phyloP scores from a whole-genome alignment of 1,284 basidiomycete genomes.

The Rhodotorula mucilaginosa region DNA sequence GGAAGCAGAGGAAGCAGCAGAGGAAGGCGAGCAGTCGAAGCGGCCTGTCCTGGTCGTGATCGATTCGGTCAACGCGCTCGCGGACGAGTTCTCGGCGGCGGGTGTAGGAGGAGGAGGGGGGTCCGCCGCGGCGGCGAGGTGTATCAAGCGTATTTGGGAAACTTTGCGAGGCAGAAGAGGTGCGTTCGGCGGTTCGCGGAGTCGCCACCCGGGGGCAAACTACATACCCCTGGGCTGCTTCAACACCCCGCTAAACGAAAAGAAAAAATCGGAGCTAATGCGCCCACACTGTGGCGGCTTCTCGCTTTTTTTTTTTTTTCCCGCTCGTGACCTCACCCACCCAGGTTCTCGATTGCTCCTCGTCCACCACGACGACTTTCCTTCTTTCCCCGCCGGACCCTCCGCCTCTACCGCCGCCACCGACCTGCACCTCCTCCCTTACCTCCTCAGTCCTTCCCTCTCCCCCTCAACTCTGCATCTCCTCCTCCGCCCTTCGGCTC shows the following conservation, averaged over 20 bases:
- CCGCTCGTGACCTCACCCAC: no score
- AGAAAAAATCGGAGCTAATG: no score
- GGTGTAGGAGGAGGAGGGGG: neutral
- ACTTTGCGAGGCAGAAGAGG: slow-evolving; percentile 5
- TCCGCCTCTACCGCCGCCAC: neutral
- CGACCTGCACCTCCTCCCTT: slow-evolving; percentile 15
- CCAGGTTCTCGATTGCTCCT: slow-evolving; percentile 33
- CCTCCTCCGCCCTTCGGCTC: slow-evolving; percentile 34
- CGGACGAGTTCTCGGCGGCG: neutral
- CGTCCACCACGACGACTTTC: slow-evolving; percentile 34
- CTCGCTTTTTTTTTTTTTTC: no score
- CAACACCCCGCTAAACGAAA: no score
- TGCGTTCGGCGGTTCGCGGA: slow-evolving; percentile 1
- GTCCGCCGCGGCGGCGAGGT: neutral
- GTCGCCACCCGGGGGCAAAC: no score
- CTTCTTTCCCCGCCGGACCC: slow-evolving; percentile 4
- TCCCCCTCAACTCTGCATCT: slow-evolving; percentile 37
- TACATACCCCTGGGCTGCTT: no score
- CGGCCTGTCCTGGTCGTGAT: slow-evolving; percentile 25
- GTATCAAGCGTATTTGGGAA: slow-evolving; percentile 12
- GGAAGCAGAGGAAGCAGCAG: no score
- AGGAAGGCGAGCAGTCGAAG: neutral
- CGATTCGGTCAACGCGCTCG: slow-evolving; percentile 28
- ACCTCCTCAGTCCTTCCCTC: slow-evolving; percentile 27
- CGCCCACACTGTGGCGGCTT: no score